Evolutionary conservation across 1,284 basidiomycete genomes (phyloP), one percentile per base, ranked within the genome.

Genomic region (Gastroboletus turbinatus): DNA sequence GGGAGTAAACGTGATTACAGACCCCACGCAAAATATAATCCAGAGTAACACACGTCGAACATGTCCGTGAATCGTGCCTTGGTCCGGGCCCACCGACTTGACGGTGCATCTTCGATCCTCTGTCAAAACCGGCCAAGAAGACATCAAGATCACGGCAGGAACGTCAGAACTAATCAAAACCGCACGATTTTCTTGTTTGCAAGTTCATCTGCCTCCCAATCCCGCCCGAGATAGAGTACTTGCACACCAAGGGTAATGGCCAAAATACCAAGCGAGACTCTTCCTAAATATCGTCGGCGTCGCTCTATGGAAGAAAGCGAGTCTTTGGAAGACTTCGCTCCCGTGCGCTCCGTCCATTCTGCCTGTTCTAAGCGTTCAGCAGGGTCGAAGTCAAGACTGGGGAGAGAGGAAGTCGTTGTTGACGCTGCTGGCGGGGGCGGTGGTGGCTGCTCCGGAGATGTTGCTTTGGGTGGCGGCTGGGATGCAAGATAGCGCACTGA

Each of bases 281-380:
- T 76, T 11, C 81, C 78, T 63, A 86, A 71, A 60, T 78, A 73
- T 56, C 79, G 76, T 57, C 90, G 78, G 63, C 79, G 79, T 60
- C 82, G 78, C 70, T 95, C 92, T 55, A 85, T 87, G 52, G 85
- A 85, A 21, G 89, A 88, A 54, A 88, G 73, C 4, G 84, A 82
- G 51, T 84, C 84, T 61, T 83, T 87, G 2, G 87, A 85, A 2
- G 88, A 90, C 65, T 77, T 78, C 50, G 90, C 90, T 21, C 89
- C 88, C 0, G 89, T 91, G 45, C 81, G 73, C 35, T 72, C 67
- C 29, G 60, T 54, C 49, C 68, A 56, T 38, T 57, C 57, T 27
- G 52, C 33, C 8, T 57, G 65, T 2, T 68, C 68, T 1, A n/a
- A 1, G 38, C 46, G 55, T 58, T 78, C 78, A 21, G 73, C 67